phyloP scores from a whole-genome alignment of 2,329 filamentous ascomycete genomes.

The Xylariales sp. region DNA sequence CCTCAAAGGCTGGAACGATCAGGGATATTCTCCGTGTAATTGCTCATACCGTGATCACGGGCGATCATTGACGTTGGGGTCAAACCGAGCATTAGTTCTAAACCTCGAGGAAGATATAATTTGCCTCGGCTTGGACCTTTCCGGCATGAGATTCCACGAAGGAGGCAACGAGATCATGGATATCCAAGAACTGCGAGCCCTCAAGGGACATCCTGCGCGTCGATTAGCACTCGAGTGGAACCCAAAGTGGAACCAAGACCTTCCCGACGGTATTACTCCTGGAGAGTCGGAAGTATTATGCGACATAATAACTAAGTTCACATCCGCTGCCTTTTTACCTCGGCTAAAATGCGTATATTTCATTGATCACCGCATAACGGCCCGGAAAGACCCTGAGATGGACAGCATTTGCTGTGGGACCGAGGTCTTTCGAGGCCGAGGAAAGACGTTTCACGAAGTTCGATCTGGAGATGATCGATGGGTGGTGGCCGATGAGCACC shows the following conservation, averaged over 20 bases:
- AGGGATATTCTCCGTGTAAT: neutral
- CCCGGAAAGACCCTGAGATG: neutral
- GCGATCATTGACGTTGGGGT: neutral
- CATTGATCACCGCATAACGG: constrained; percentile 5
- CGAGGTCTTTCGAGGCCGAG: constrained; percentile 1
- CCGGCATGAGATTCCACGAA: neutral
- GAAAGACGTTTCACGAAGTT: constrained; percentile 2
- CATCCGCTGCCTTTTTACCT: neutral
- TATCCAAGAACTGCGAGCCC: constrained; percentile 2
- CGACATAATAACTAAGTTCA: constrained; percentile 1
- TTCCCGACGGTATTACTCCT: neutral
- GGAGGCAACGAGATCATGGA: constrained; percentile 4
- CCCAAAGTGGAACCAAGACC: neutral
- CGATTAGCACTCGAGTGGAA: constrained; percentile 1
- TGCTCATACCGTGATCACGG: constrained; percentile 1
- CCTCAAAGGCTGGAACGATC: neutral
- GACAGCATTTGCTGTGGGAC: neutral
- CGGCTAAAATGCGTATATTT: constrained; percentile 5
- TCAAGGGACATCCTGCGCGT: neutral
- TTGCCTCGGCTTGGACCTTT: constrained; percentile 1
- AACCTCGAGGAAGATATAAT: constrained; percentile 7
- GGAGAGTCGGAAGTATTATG: neutral
- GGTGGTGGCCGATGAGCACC: neutral
- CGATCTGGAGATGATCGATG: neutral
- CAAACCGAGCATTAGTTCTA: neutral